phyloP scores from a whole-genome alignment of 1,284 basidiomycete species.

The Earliella scabrosa region DNA sequence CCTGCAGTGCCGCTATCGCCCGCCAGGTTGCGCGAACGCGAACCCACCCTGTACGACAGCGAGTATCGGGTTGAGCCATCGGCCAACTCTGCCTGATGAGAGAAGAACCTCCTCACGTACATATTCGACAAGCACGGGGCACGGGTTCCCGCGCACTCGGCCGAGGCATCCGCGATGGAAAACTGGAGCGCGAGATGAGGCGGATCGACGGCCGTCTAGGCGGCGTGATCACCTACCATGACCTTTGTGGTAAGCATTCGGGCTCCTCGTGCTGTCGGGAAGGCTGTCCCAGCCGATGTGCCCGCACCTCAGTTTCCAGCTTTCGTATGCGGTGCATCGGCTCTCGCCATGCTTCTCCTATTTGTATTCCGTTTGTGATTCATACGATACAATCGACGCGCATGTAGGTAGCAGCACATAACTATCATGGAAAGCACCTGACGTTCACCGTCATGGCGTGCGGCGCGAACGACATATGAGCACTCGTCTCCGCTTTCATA shows the following conservation, averaged over 20 bases:
- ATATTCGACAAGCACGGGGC: slow-evolving; percentile 83
- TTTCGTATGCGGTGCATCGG: too few relatives aligned
- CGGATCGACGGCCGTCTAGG: slow-evolving; percentile 76
- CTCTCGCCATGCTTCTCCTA: slow-evolving; percentile 1
- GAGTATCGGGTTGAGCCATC: too few relatives aligned
- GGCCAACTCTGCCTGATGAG: slow-evolving; percentile 79
- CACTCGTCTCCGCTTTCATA: slow-evolving; percentile 1
- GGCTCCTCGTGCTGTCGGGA: slow-evolving; percentile 10
- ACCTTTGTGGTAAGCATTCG: slow-evolving; percentile 8
- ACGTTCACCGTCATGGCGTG: too few relatives aligned
- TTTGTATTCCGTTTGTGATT: slow-evolving; percentile 7
- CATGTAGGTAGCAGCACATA: slow-evolving; percentile 1
- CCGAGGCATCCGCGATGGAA: slow-evolving; percentile 53
- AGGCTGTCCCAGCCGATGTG: slow-evolving; percentile 13
- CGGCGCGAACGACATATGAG: background rate
- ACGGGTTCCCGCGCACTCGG: slow-evolving; percentile 43
- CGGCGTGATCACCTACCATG: slow-evolving; percentile 39
- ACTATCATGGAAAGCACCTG: background rate
- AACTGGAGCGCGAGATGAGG: slow-evolving; percentile 75
- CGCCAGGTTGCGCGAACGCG: too few relatives aligned
- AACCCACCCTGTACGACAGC: too few relatives aligned
- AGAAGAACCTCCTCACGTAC: slow-evolving; percentile 85
- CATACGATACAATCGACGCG: slow-evolving; percentile 4
- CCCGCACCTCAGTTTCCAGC: slow-evolving; percentile 15
- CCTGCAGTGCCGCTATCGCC: too few relatives aligned